Evolutionary conservation across 129 eudicot genomes (phyloP), one percentile per base, ranked within the genome.

Genomic region (Helichrysum umbraculigerum): DNA sequence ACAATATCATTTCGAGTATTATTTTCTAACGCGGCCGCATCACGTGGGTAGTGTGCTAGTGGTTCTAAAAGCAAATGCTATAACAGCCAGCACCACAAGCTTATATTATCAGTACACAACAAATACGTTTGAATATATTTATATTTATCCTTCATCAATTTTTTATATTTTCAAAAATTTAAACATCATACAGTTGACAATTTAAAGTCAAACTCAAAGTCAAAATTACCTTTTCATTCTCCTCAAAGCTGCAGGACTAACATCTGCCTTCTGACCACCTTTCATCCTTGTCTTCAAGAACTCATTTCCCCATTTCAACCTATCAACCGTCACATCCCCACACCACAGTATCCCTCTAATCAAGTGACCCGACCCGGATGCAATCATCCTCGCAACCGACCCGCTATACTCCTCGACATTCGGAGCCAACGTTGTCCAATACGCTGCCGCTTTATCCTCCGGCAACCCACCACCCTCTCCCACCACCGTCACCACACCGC

Each of bases 331-430:
- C 66, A 91, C 85, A 83, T 95, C 99, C 57, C 99, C 97, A 80
- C 97, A 95, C 99, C 99, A 95, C 86, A 95, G 81, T n/a, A 95
- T 91, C 94, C 99, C 97, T 81, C 77, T 87, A 2, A 91, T 81
- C 66, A 95, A 68, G 68, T 84, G 90, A 34, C 92, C 97, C 65
- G 99, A 91, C 35, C 99, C 96, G 2, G 92, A 76, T 2, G 97
- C 97, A 72, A 95, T 91, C 92, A 86, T 65, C 85, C 84, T 85
- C 11, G 99, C 96, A 37, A 77, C 84, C 57, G 84, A 64, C 33
- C 89, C 83, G 54, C 96, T 91, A 39, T 91, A 91, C 56, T 95
- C 97, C 94, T 89, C 99, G 68, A 91, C 97, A 47, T 91, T 91
- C 2, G 99, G 97, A 3, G 99, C 96, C 78, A 91, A 52, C 17